These are phyloP conservation scores for Kodamaea lidongshanica DNA, from an alignment of 805 yeast genomes.

Conservation along the genomic window DNA sequence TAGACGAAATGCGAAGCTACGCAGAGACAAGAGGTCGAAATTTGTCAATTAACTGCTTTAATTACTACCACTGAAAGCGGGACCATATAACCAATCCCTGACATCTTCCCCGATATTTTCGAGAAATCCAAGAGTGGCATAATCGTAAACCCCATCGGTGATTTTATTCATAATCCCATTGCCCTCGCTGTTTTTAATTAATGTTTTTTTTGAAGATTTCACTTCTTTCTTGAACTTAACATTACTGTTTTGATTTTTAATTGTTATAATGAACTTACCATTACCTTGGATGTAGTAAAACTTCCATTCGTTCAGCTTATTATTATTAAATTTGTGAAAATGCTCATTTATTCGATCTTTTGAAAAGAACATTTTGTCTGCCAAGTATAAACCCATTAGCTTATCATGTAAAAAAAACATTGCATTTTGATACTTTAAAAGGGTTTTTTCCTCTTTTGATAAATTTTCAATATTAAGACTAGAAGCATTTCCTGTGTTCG, in stretches of 20 bases:
- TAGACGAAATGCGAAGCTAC: no score
- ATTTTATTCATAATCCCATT: constrained; percentile 10
- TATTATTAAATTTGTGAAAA: constrained; percentile 36
- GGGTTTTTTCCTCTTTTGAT: constrained; percentile 5
- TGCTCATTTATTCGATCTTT: constrained; percentile 23
- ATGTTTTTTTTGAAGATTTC: not conserved
- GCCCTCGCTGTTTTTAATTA: not conserved
- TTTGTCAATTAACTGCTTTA: no score
- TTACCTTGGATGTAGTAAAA: constrained; percentile 30
- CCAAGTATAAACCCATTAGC: constrained; percentile 25
- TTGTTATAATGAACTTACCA: constrained; percentile 26
- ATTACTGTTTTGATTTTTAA: constrained; percentile 28
- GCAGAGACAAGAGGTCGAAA: no score
- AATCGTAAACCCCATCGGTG: constrained; percentile 23
- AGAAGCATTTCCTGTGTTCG: constrained; percentile 10
- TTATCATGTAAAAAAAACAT: constrained; percentile 37
- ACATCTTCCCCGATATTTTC: constrained; percentile 40
- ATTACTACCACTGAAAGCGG: constrained; percentile 18
- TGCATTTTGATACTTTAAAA: constrained; percentile 19
- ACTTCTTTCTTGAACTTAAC: constrained; percentile 10
- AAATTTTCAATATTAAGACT: constrained; percentile 8
- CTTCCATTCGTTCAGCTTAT: constrained; percentile 37
- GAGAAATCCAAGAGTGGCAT: constrained; percentile 30
- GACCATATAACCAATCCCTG: constrained; percentile 35
- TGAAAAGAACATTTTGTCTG: constrained; percentile 18